Evolutionary conservation across 2,329 filamentous ascomycete genomes (phyloP), one percentile per base, ranked within the genome.

Genomic region (Microcyclospora pomicola): DNA sequence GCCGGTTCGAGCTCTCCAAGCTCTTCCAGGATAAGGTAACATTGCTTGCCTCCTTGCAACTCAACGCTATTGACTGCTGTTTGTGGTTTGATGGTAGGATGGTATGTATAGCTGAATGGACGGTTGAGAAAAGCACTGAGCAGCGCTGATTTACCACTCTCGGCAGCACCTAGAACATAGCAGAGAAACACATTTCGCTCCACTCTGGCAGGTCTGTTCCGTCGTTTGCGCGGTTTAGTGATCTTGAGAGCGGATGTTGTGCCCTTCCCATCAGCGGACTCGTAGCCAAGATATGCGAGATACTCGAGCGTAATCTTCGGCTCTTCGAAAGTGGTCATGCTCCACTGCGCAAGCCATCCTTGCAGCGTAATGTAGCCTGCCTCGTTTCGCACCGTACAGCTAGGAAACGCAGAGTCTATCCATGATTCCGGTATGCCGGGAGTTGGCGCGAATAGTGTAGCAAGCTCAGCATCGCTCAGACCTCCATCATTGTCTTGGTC

Each of bases 311-410:
- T 96, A 0, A 85, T 95, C 56, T 91, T 92, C 10, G 91, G 88
- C 40, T 92, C 87, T 42, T 92, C 77, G 52, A 96, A 98, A 0
- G 91, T 98, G 0, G 91, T 98, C 91, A 98, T 98, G 58, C 87
- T 95, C 91, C 91, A 98, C 53, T 98, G 91, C 3, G 91, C 91
- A 29, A 98, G 73, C 91, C 91, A 98, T 2, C 91, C 91, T 59
- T 98, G 91, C 3, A 98, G 68, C 1, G 91, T 98, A 44, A 98
- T 87, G 57, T 96, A 77, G 0, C 91, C 91, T 7, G 84, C 85
- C 61, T 98, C 91, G 55, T 95, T 96, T 31, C 85, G 80, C 13
- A 96, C 88, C 0, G 91, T 95, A 15, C 85, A 93, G 1, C 82
- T 86, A 2, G 91, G 91, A 53, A 98, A 98, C 0, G 77, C 82